Conservation (phyloP, 1,284 basidiomycete genomes). For the Trichosporon sp. region DNA sequence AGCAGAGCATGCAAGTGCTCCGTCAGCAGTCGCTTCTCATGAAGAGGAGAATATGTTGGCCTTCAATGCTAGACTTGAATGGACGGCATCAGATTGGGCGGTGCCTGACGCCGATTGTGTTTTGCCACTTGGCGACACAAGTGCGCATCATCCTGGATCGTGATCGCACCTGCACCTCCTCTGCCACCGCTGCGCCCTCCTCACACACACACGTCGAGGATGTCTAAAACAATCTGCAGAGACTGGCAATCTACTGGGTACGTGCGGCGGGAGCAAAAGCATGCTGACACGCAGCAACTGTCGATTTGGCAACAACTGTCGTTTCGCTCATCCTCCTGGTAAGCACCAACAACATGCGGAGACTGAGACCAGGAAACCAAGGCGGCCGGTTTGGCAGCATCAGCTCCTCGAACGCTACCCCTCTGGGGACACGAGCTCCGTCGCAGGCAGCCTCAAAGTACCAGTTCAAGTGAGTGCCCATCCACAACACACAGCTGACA, state of each 20-base stretch:
- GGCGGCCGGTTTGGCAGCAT: slow-evolving; percentile 8
- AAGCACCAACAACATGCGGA: background rate
- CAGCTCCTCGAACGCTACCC: slow-evolving; percentile 19
- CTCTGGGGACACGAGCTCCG: slow-evolving; percentile 18
- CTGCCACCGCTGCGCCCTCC: background rate
- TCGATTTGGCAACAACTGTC: slow-evolving; percentile 36
- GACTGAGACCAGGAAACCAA: slow-evolving; percentile 6
- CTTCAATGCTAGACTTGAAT: no score
- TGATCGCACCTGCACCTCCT: background rate
- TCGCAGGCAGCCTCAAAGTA: slow-evolving; percentile 20
- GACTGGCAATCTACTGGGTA: slow-evolving; percentile 18
- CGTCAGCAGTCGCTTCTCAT: no score
- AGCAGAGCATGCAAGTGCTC: no score
- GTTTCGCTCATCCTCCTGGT: slow-evolving; percentile 37
- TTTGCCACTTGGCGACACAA: background rate
- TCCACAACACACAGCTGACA: background rate
- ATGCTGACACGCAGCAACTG: slow-evolving; percentile 25
- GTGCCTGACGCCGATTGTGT: background rate
- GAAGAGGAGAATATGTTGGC: no score
- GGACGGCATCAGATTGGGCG: background rate
- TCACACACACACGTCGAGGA: background rate
- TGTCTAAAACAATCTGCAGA: slow-evolving; percentile 15
- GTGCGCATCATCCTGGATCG: background rate
- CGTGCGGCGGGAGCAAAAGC: background rate
- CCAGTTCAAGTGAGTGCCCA: slow-evolving; percentile 35